Percentiles rank a stretch among this genome's conserved stretches.
Conservation (phyloP, 805 yeast species). For the Myxozyma udenii region DNA sequence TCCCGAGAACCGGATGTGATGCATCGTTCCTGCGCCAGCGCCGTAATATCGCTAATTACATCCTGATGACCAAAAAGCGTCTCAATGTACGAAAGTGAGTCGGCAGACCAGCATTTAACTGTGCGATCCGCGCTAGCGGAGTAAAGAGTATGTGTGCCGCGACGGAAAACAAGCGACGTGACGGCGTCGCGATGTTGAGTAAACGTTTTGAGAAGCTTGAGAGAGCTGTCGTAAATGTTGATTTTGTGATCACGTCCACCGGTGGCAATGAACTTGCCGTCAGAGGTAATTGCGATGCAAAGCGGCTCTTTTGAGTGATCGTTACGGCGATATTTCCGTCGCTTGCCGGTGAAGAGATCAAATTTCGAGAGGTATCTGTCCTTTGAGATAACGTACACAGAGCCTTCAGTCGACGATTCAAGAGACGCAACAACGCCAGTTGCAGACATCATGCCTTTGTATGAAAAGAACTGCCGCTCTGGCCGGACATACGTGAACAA, state of each 20-base stretch:
- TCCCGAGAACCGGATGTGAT: conserved; percentile 95
- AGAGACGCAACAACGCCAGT: conserved; percentile 15
- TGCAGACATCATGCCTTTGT: conserved; percentile 10
- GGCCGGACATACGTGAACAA: conserved; percentile 13
- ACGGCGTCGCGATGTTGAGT: conserved; percentile 72
- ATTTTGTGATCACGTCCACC: conserved; percentile 84
- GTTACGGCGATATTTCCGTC: conserved; percentile 51
- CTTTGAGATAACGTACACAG: conserved; percentile 76
- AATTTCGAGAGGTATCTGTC: conserved; percentile 78
- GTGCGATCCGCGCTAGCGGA: conserved; percentile 92
- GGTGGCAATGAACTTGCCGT: conserved; percentile 83
- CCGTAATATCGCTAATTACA: conserved; percentile 72
- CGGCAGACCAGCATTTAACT: conserved; percentile 80
- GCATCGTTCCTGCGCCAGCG: conserved; percentile 83
- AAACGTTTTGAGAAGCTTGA: conserved; percentile 71
- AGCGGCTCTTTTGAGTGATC: conserved; percentile 77
- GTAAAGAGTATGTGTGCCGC: conserved; percentile 77
- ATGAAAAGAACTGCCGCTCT: conserved; percentile 12
- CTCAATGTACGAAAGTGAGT: conserved; percentile 85
- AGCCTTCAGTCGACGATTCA: conserved; percentile 48
- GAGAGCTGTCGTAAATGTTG: conserved; percentile 80
- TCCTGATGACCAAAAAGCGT: conserved; percentile 95
- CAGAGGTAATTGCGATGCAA: conserved; percentile 78
- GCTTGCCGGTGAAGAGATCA: conserved; percentile 64
- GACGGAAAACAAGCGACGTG: conserved; percentile 69